Evolutionary conservation across 768 basidiomycete species (phyloP), one percentile per base, ranked within the genome.

Genomic region (Leccinum imitatum): DNA sequence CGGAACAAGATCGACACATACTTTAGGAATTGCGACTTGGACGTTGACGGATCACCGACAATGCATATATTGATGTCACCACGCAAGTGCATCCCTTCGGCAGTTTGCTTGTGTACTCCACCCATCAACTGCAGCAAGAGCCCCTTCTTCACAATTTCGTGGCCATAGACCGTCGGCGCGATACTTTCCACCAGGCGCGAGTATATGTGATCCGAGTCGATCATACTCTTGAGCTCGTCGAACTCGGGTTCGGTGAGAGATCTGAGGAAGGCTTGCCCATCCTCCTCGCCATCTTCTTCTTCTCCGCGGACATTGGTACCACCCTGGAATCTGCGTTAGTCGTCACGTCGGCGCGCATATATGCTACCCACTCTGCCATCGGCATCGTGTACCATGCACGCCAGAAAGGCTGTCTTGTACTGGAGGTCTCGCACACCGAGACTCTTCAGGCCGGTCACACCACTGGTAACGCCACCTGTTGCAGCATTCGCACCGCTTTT

Each of bases 1-100:
- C 9, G 13, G 52, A 53, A 55, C 13, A 25, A 1, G 14, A 53
- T 48, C 10, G 13, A 27, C 6, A 79, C 88, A 63, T 68, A 98
- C 95, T 99, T 98, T 57, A 98, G 80, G 77, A 99, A 98, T 72
- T 98, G 97, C 0, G 95, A 98, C 74, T 98, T 98, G n/a, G 90
- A 93, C 0, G 95, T 98, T 15, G 90, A 92, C 0, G 97, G 97
- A 70, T 98, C 97, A 37, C 97, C 97, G 57, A 99, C 89, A 56
- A 98, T 94, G 70, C 96, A 98, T 55, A 99, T 95, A 66, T 98
- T 98, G 72, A 99, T 90, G 69, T 99, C 97, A 1, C 97, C 97
- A 70, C 97, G 87, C n/a, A 98, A 82, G 73, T 98, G 87, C 86
- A 98, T 98, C 37, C 97, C 97, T 73, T 98, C 97, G 0, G 82